Base-by-base conservation (phyloP, 768 basidiomycete genomes). In the Boletus rubropictus region DNA sequence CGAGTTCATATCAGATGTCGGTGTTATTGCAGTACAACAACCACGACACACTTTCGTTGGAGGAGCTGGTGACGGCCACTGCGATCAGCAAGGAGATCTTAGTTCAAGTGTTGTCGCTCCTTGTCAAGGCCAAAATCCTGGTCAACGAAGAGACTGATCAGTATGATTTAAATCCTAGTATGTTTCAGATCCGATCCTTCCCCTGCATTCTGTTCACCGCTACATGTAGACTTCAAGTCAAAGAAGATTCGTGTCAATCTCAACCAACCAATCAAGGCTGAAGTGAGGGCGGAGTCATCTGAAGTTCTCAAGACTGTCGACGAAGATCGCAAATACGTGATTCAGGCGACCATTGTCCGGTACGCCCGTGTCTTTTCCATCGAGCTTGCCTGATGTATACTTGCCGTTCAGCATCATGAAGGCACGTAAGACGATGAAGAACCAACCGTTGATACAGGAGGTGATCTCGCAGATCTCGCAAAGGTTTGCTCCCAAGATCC, bases 271-370 rank as follows among this genome's bases (percentile, higher is more conserved):
- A 88, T 99, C 69, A 95, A 91, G 73, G 83, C 91, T 2, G 96
- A 98, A 66, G 84, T 89, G 51, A 95, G 93, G 75, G 84, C 86
- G 7, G 95, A 98, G 61, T 79, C 84, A 8, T 77, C 77, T 0
- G 91, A 96, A 56, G 91, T 96, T 8, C 71, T 96, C 61, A 93
- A 92, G 76, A 88, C 83, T 6, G 93, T 97, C 5, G 95, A 96
- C 55, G 94, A 97, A 69, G 96, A 98, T 62, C 82, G 95, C 50
- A 96, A 96, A 77, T 89, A 94, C 58, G 83, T 93, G 49, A 92
- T 96, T 45, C 94, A 97, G 64, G 90, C 92, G 9, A 92, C 89
- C 34, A 91, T 95, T 56, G 92, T 95, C 41, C 83, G 91, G 76
- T 77, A 50, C 2, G 53, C 7, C 0, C 6, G 21, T 11, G 33